phyloP scores from a whole-genome alignment of 495 filamentous ascomycete genomes.

The Tuber microsphaerosporum region DNA sequence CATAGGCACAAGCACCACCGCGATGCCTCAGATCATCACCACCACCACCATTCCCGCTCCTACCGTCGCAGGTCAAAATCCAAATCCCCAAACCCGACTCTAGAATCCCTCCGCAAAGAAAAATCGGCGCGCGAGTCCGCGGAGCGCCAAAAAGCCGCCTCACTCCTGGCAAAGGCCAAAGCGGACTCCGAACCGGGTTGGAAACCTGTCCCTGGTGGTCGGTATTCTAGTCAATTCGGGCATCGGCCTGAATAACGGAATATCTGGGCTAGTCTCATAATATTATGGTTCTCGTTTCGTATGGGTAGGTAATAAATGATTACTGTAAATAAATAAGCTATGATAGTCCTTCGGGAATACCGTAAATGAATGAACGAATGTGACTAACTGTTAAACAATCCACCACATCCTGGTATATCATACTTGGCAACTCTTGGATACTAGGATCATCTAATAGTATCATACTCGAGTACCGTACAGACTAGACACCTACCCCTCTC shows the following conservation, averaged over 20 bases:
- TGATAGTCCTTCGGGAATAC: not conserved
- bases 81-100: constrained; percentile 10
- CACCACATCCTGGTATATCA: too few relatives aligned
- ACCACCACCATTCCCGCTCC: constrained; percentile 3
- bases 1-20: constrained; percentile 12
- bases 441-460: too few relatives aligned
- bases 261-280: constrained; percentile 7
- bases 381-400: too few relatives aligned
- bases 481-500: not conserved
- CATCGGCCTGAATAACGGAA: constrained; percentile 11
- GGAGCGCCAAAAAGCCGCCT: constrained; percentile 27
- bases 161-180: constrained; percentile 27
- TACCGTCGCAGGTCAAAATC: constrained; percentile 19
- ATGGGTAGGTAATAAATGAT: not conserved
- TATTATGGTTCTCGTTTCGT: not conserved
- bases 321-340: not conserved
- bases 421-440: too few relatives aligned
- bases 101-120: constrained; percentile 16
- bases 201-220: constrained; percentile 30
- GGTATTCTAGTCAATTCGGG: constrained; percentile 40
- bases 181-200: constrained; percentile 34
- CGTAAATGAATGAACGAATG: not conserved
- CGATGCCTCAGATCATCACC: not conserved
- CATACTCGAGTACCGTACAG: not conserved
- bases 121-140: constrained; percentile 29